phyloP scores from a whole-genome alignment of 805 yeast species.

The Lachancea thermotolerans region DNA sequence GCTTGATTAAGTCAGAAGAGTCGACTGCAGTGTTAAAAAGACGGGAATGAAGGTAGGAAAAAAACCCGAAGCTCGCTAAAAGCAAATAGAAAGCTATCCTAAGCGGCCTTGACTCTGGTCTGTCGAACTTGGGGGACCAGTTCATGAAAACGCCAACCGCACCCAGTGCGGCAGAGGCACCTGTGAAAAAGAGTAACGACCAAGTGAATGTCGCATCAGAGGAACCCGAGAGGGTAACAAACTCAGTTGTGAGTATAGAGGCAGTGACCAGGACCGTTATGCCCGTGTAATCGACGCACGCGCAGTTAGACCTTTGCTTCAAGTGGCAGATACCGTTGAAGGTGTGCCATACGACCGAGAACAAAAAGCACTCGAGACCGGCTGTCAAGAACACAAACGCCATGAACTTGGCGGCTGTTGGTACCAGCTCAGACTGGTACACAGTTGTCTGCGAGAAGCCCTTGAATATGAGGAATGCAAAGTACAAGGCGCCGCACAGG shows the following conservation, averaged over 20 bases:
- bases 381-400: conserved; percentile 63
- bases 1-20: conserved; percentile 52
- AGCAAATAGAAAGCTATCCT: conserved; percentile 77
- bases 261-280: conserved; percentile 86
- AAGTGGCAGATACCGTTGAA: conserved; percentile 70
- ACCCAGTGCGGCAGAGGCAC: conserved; percentile 62
- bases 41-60: conserved; percentile 51
- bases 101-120: conserved; percentile 73
- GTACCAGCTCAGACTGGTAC: conserved; percentile 42
- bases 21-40: conserved; percentile 48
- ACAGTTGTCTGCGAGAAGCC: conserved; percentile 60
- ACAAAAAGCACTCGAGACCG: conserved; percentile 66
- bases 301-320: conserved; percentile 60
- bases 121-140: conserved; percentile 90
- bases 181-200: conserved; percentile 39
- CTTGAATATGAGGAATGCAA: conserved; percentile 48
- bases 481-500: conserved; percentile 54
- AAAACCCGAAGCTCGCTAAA: conserved; percentile 66
- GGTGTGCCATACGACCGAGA: conserved; percentile 89
- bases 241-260: conserved; percentile 80
- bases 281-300: conserved; percentile 94
- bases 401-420: conserved; percentile 31
- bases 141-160: conserved; percentile 66
- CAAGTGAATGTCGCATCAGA: conserved; percentile 30
- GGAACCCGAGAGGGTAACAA: conserved; percentile 52